Percentiles rank a stretch among this genome's conserved stretches.
Conservation (phyloP, 176 grass and related monocot species). For the Cenchrus americanus region DNA sequence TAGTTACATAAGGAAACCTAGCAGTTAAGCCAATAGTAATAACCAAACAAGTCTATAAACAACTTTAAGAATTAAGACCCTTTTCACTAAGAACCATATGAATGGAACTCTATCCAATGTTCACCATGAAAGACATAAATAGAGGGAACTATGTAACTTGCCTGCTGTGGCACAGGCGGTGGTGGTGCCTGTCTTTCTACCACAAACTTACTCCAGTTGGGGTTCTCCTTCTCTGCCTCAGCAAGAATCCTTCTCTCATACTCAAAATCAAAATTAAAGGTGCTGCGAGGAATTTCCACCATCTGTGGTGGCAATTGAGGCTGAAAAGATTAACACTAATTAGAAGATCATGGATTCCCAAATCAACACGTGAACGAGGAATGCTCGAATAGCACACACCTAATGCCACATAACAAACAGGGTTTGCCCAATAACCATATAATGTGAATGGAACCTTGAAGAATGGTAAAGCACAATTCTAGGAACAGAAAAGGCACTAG, state of each 20-base stretch:
- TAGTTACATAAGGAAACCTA: background rate
- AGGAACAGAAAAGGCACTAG: background rate
- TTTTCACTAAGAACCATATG: background rate
- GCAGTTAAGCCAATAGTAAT: background rate
- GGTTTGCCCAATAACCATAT: background rate
- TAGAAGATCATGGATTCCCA: conserved; percentile 7
- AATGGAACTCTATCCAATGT: background rate
- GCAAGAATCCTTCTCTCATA: conserved; percentile 92
- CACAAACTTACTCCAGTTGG: conserved; percentile 81
- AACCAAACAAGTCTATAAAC: background rate
- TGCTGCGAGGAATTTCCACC: conserved; percentile 75
- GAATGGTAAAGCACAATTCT: conserved; percentile 9
- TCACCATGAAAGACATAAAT: conserved; percentile 19
- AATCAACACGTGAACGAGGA: background rate
- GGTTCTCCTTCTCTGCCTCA: conserved; percentile 88
- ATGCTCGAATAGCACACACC: background rate
- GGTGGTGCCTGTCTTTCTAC: conserved; percentile 53
- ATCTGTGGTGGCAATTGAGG: conserved; percentile 74
- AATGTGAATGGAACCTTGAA: background rate
- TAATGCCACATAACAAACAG: conserved; percentile 9
- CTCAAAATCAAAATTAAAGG: conserved; percentile 92
- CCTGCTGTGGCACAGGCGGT: conserved; percentile 27
- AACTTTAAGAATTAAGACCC: background rate
- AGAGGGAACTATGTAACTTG: conserved; percentile 38
- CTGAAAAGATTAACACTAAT: conserved; percentile 49